Evolutionary conservation across 2,329 filamentous ascomycete genomes (phyloP), one percentile per base, ranked within the genome.

Genomic region (Aspergillus terreus): DNA sequence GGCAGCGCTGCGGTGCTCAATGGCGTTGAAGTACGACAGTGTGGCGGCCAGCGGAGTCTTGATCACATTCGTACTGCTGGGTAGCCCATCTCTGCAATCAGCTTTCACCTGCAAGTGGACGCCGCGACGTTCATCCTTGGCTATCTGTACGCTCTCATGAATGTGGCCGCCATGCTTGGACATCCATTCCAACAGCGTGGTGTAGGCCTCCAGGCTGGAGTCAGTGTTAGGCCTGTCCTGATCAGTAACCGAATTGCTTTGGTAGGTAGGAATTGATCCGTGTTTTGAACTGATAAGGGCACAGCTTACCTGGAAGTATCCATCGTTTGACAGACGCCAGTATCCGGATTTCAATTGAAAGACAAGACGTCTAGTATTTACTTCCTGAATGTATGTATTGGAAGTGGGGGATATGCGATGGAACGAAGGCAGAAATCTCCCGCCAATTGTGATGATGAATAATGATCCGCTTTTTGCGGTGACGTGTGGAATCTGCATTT

Each of bases 21-120:
- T 63, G 1, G 62, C 67, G 35, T 72, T 68, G 50, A 65, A 70
- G 46, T 70, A 72, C 7, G 70, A 71, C 60, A 72, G 66, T 17
- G 69, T 71, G 6, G 67, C 51, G 5, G 58, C 49, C 12, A 71
- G 47, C 2, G 70, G 70, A 1, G 67, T 69, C 49, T 64, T 69
- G 50, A 72, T 67, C 12, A 71, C 61, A 42, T 63, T 63, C 10
- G 69, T 71, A 38, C 66, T 64, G 44, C 53, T 63, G 15, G 57
- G 50, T 32, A 71, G 56, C 6, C 58, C 32, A 7, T 54, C 35
- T 7, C 58, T 51, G 53, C 60, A 63, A 40, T 64, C 63, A 21
- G 54, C 54, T 44, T 60, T 65, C 36, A 70, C 68, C 53, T 70
- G 64, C 7, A 72, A 55, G 54, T 72, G 67, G 3, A 71, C 66